Evolutionary conservation across 108 stramenopile genomes (phyloP), one percentile per base, ranked within the genome.

Genomic region (Cyclotella cryptica): DNA sequence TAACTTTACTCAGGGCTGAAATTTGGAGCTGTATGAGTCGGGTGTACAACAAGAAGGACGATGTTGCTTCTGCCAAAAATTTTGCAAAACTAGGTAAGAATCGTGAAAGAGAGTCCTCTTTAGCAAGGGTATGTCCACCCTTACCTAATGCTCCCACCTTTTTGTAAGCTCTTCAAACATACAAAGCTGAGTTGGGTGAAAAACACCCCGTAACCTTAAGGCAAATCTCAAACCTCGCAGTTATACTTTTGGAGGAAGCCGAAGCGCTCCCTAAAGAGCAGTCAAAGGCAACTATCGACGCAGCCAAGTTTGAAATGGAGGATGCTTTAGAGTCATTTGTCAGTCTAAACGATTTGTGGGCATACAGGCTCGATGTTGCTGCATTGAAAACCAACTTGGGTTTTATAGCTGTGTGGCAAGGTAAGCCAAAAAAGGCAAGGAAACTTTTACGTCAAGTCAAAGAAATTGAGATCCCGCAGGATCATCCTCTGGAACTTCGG

Each of bases 291-390:
- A 66, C 75, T 43, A 81, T 81, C 29, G 80, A 81, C 64, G 80
- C 73, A 52, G 80, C 80, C 45, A 81, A 81, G 63, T 81, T 51
- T 54, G 80, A 81, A 54, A 65, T 81, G 66, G 80, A 81, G 64
- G 74, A 75, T 35, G 42, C 80, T 7, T 39, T 81, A 17, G 74
- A 75, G 62, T 59, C 68, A 30, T 81, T 81, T 47, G 55, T 70
- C 27, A 44, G 53, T 43, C 60, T 81, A 35, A 69, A 81, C 30
- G 74, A 81, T 45, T 53, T 72, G 69, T 81, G 80, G 80, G 64
- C 70, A 45, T 81, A 81, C 65, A 74, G 80, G 19, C 35, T 71
- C 10, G 80, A 81, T 70, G 69, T 81, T 29, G 80, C 73, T 59
- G 61, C 80, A 71, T 54, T 81, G 46, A 81, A 74, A 66, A 75